Percentiles rank a stretch among this genome's conserved stretches.
These are phyloP conservation scores for Fonsecaea pedrosoi DNA, from an alignment of 2,329 filamentous ascomycete species.

Conservation along the genomic window DNA sequence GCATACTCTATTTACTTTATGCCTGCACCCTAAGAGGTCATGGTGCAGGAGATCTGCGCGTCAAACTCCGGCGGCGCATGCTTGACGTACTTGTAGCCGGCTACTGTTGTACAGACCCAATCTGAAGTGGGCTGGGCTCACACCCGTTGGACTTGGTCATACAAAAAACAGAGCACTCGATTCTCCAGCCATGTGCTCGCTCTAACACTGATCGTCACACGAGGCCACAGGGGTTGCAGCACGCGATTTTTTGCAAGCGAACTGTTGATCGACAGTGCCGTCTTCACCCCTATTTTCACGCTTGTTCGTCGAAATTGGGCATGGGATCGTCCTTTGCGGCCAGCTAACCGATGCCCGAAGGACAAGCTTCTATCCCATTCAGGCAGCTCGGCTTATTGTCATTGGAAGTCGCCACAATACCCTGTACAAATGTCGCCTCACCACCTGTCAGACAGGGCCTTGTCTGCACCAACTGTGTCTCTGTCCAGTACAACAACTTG, in stretches of 20 bases:
- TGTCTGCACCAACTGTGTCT: neutral
- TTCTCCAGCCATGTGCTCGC: constrained; percentile 18
- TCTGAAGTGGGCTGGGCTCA: neutral
- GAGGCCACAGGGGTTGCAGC: constrained; percentile 15
- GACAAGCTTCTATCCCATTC: constrained; percentile 1
- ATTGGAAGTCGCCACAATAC: neutral
- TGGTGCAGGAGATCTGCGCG: constrained; percentile 23
- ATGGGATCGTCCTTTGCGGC: constrained; percentile 9
- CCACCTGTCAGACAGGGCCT: neutral
- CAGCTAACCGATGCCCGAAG: neutral
- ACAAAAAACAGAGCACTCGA: constrained; percentile 4
- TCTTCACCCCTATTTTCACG: constrained; percentile 14
- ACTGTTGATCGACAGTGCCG: constrained; percentile 9
- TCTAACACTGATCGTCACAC: constrained; percentile 17
- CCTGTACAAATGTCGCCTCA: neutral
- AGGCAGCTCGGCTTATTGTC: neutral
- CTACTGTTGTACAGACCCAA: constrained; percentile 9
- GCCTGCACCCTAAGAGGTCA: constrained; percentile 18
- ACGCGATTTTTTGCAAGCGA: constrained; percentile 17
- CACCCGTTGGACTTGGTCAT: constrained; percentile 5
- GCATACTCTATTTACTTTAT: constrained; percentile 5
- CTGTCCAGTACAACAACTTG: constrained; percentile 3
- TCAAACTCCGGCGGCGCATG: constrained; percentile 13
- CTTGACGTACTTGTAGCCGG: constrained; percentile 19
- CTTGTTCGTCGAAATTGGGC: constrained; percentile 5